phyloP scores from a whole-genome alignment of 1,139 yeast species.

The Debaryomycetaceae sp. region DNA sequence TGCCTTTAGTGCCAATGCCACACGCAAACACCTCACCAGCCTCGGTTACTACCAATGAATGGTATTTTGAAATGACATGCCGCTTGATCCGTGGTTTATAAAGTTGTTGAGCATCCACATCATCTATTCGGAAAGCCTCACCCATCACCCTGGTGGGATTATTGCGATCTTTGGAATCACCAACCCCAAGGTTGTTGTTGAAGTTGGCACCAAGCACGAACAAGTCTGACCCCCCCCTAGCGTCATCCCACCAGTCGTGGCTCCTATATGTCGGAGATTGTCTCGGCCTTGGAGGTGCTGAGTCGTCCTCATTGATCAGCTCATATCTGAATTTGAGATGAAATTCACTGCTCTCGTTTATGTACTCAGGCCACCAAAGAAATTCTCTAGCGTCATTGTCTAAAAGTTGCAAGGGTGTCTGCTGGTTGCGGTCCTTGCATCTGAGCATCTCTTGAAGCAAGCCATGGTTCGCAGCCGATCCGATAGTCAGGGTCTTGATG shows the following conservation, averaged over 20 bases:
- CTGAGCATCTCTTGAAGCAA: slow-evolving; percentile 41
- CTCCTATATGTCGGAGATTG: too few species aligned
- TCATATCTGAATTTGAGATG: slow-evolving; percentile 21
- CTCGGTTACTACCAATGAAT: slow-evolving; percentile 55
- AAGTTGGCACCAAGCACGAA: slow-evolving; percentile 64
- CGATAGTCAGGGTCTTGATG: slow-evolving; percentile 17
- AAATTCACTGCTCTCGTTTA: slow-evolving; percentile 28
- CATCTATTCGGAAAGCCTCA: slow-evolving; percentile 9
- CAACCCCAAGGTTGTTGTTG: slow-evolving; percentile 63
- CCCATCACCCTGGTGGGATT: slow-evolving; percentile 27
- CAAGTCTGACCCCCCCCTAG: slow-evolving; percentile 57
- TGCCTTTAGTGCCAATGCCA: slow-evolving; percentile 70
- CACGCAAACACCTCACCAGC: slow-evolving; percentile 53
- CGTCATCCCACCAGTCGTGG: slow-evolving; percentile 28
- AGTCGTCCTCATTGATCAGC: background rate
- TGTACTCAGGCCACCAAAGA: slow-evolving; percentile 42
- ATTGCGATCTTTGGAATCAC: slow-evolving; percentile 58
- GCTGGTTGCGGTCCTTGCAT: slow-evolving; percentile 63
- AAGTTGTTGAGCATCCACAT: slow-evolving; percentile 10
- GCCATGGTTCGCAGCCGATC: slow-evolving; percentile 17
- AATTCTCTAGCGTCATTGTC: slow-evolving; percentile 40
- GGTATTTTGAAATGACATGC: slow-evolving; percentile 59
- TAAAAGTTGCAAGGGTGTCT: slow-evolving; percentile 59
- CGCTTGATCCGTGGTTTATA: slow-evolving; percentile 40
- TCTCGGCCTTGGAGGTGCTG: too few species aligned